Evolutionary conservation across 208 protist genomes (phyloP).

Genomic region (Leishmania gerbilli): DNA sequence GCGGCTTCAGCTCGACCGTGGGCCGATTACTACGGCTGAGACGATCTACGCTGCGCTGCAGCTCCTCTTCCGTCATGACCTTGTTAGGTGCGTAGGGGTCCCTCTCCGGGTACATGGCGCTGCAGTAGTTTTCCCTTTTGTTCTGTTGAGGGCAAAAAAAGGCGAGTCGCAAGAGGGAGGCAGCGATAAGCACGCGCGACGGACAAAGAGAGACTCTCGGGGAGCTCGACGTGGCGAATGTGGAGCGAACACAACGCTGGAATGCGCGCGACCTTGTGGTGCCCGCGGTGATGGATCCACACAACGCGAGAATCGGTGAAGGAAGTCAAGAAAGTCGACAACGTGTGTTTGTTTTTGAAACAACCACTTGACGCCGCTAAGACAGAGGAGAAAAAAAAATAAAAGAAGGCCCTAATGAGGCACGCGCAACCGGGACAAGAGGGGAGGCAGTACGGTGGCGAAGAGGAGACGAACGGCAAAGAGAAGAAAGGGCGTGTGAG

Average conservation of each 20-base stretch:
- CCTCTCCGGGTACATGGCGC: constrained; percentile 20
- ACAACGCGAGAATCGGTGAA: not conserved
- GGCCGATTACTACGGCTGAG: constrained; percentile 42
- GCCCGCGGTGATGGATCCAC: not conserved
- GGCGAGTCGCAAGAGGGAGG: not conserved
- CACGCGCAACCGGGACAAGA: not conserved
- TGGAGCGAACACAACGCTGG: not conserved
- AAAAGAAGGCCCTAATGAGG: not conserved
- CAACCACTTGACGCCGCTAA: not conserved
- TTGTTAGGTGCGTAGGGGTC: constrained; percentile 15
- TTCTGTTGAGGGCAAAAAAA: not conserved
- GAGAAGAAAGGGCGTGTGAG: not conserved
- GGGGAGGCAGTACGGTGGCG: too few relatives aligned
- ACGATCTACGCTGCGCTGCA: constrained; percentile 74
- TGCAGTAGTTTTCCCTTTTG: not conserved
- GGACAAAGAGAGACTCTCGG: not conserved
- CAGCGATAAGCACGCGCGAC: not conserved
- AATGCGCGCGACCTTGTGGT: not conserved
- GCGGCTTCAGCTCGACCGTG: constrained; percentile 48
- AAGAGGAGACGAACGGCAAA: not conserved
- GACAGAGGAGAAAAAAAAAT: not conserved
- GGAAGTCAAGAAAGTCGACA: not conserved
- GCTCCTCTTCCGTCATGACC: constrained; percentile 60
- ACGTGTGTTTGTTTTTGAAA: not conserved
- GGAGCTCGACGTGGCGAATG: not conserved